Base-by-base conservation (phyloP, 2,329 filamentous ascomycete genomes). In the Epichloe sp. region DNA sequence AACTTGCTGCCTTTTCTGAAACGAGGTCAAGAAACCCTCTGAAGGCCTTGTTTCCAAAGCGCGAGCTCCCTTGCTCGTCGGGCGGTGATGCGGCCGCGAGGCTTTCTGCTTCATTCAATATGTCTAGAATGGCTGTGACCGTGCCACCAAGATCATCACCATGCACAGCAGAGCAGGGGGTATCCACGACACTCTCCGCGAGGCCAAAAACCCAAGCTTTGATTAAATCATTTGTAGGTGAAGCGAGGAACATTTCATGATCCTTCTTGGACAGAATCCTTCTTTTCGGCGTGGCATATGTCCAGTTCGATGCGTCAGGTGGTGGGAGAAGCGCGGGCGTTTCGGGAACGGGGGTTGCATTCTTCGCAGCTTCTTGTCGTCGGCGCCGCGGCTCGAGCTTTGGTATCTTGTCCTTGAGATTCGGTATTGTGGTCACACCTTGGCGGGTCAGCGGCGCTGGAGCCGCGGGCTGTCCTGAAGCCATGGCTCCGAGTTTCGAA, bases 11-110 rank as follows among this genome's bases (percentile, higher is more conserved):
- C 55, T 75, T 76, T 21, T 75, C 74, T 57, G 76, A 76, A 17
- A 86, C 71, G 44, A 79, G 78, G 64, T 88, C 86, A 51, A 96
- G 77, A 61, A 94, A 90, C 52, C 79, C 76, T 47, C 88, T 81
- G 69, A 98, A 98, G 2, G 86, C 81, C 58, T 89, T 90, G 69
- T 98, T 98, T 45, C 93, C 94, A 65, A 98, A 98, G 26, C 93
- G 79, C 8, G 89, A 95, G 44, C 89, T 89, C 34, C 82, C 85
- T 45, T 90, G 86, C 56, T 97, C 89, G 58, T 91, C 77, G 0
- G 93, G 84, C 1, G 93, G 93, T 49, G 85, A 83, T 48, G 76
- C 70, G 14, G 75, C 70, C 5, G 95, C 75, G 1, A 91, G 73
- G 5, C 71, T 66, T 49, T 88, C 82, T 8, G 86, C 79, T 50